These are phyloP conservation scores for Sporothrix curviconia DNA, from an alignment of 2,329 filamentous ascomycete genomes.

Conservation along the genomic window DNA sequence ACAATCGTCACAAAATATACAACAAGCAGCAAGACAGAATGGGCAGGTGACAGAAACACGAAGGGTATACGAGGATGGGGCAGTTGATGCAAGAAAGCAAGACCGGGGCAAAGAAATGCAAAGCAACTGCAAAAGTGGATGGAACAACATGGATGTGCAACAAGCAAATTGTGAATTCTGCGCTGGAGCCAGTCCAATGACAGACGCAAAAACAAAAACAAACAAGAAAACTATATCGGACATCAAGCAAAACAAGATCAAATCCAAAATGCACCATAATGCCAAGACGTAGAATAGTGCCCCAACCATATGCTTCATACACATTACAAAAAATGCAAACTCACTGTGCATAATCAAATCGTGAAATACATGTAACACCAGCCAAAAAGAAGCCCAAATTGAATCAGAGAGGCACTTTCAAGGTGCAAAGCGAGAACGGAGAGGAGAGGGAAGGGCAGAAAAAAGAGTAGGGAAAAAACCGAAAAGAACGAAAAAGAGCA, in stretches of 20 bases:
- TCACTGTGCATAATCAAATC: neutral
- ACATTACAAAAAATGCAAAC: neutral
- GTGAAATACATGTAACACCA: neutral
- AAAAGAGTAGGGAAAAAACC: neutral
- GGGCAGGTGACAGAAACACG: neutral
- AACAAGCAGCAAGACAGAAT: neutral
- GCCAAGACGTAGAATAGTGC: neutral
- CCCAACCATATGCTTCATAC: conserved; percentile 4
- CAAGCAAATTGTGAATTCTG: neutral
- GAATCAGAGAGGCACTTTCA: neutral
- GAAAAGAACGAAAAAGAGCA: neutral
- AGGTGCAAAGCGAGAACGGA: neutral
- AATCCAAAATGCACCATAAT: neutral
- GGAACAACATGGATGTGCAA: neutral
- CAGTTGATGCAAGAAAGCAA: neutral
- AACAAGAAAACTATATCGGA: conserved; percentile 1
- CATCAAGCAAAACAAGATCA: neutral
- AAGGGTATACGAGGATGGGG: neutral
- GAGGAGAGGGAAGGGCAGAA: neutral
- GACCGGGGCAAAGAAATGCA: neutral
- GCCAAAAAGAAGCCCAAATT: neutral
- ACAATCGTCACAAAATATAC: neutral
- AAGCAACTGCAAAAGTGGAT: neutral
- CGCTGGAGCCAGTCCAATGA: neutral
- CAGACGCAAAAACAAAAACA: neutral